Conservation (phyloP, 345 rosid species). For the Luvunga scandens region DNA sequence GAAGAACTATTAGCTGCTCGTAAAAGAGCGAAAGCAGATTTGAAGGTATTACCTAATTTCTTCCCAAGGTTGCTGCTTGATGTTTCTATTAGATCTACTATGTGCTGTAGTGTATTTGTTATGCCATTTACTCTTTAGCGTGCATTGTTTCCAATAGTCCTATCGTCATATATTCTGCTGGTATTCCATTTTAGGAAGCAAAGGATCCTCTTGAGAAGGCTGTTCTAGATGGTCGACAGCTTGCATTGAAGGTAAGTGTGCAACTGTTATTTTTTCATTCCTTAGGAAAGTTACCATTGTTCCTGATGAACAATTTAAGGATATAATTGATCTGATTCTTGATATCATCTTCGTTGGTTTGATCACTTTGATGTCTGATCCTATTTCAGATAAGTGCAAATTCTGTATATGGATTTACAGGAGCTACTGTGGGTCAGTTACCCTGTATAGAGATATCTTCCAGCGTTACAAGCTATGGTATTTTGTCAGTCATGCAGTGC, state of each 20-base stretch:
- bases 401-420: constrained; percentile 98
- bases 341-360: not conserved
- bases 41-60: constrained; percentile 54
- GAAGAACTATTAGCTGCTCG: constrained; percentile 93
- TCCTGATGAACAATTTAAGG: not conserved
- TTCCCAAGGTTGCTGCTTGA: constrained; percentile 10
- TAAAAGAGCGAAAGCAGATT: constrained; percentile 92
- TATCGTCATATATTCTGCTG: constrained; percentile 9
- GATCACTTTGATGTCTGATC: constrained; percentile 16
- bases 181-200: constrained; percentile 63
- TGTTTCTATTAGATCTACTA: not conserved
- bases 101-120: not conserved
- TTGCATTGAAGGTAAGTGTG: constrained; percentile 77
- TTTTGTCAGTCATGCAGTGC: not conserved
- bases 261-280: constrained; percentile 14
- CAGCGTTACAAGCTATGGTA: constrained; percentile 99
- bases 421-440: constrained; percentile 89
- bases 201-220: constrained; percentile 97
- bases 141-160: not conserved
- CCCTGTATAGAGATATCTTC: constrained; percentile 97
- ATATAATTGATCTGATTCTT: not conserved
- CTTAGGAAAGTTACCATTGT: not conserved
- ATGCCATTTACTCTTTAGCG: not conserved
- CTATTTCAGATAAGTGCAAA: constrained; percentile 82
- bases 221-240: constrained; percentile 94